These are phyloP conservation scores for Przewalskia tangutica DNA, from an alignment of 257 asterid genomes.

Conservation along the genomic window DNA sequence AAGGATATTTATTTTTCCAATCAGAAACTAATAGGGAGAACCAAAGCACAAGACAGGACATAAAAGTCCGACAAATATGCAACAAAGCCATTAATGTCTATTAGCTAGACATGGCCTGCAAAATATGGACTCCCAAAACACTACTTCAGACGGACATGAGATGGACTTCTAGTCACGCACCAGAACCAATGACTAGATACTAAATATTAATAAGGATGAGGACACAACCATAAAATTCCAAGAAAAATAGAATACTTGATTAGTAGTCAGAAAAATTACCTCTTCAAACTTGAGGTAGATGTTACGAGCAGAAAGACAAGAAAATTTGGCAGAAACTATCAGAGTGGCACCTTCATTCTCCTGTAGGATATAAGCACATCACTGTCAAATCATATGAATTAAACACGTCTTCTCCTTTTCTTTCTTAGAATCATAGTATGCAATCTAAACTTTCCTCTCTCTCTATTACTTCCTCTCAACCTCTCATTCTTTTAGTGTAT, in stretches of 20 bases:
- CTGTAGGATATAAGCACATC: conserved; percentile 22
- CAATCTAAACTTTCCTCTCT: background rate
- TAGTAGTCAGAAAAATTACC: conserved; percentile 28
- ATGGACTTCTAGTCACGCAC: background rate
- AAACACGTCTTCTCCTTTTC: background rate
- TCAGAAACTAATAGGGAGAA: background rate
- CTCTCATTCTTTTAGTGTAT: background rate
- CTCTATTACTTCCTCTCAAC: background rate
- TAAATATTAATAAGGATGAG: background rate
- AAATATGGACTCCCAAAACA: background rate
- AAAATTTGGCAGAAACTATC: conserved; percentile 66
- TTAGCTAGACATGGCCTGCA: background rate
- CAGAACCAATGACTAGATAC: background rate
- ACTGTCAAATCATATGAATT: background rate
- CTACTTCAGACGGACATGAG: background rate
- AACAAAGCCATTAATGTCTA: background rate
- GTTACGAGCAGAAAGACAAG: conserved; percentile 66
- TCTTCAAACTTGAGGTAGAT: conserved; percentile 80
- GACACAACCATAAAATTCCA: background rate
- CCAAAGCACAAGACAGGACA: background rate
- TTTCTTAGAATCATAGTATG: background rate
- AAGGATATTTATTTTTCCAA: background rate
- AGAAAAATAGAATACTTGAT: background rate
- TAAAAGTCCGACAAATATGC: background rate
- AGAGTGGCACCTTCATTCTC: conserved; percentile 90